Evolutionary conservation across 371 early-diverging fungal genomes (phyloP).

Genomic region (Mortierella sp.): DNA sequence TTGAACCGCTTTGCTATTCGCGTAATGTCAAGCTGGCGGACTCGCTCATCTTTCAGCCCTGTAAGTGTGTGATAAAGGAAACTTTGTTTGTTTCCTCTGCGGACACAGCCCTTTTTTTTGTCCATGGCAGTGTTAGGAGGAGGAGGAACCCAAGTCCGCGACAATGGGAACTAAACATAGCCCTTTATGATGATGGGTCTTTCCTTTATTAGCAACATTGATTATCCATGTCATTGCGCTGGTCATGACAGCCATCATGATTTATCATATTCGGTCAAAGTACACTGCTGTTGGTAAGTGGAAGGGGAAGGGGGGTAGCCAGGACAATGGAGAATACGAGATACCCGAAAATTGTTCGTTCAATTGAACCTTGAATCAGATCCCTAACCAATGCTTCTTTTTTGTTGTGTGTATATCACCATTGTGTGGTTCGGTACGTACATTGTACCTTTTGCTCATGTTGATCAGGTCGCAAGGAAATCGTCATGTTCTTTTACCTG

Average conservation of each 20-base stretch:
- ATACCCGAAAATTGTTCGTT: too few relatives aligned
- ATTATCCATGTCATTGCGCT: slow-evolving; percentile 92
- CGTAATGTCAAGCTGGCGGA: slow-evolving; percentile 88
- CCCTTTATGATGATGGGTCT: background rate
- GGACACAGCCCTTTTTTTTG: too few relatives aligned
- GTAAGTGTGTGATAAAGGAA: slow-evolving; percentile 57
- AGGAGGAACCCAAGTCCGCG: too few relatives aligned
- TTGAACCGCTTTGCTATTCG: slow-evolving; percentile 93
- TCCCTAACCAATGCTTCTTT: too few relatives aligned
- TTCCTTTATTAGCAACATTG: slow-evolving; percentile 68
- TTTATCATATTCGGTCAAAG: slow-evolving; percentile 94
- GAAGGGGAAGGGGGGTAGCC: too few relatives aligned
- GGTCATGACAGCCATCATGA: slow-evolving; percentile 97
- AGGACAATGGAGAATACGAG: slow-evolving; percentile 15
- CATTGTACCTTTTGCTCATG: background rate
- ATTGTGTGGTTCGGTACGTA: background rate
- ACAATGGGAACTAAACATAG: background rate
- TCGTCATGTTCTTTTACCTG: slow-evolving; percentile 96
- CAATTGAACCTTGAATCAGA: too few relatives aligned
- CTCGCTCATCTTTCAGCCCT: slow-evolving; percentile 90
- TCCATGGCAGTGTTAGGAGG: too few relatives aligned
- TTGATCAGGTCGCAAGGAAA: slow-evolving; percentile 90
- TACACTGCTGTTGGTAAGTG: slow-evolving; percentile 94
- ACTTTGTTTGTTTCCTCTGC: background rate
- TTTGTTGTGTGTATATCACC: background rate